phyloP scores from a whole-genome alignment of 2,329 filamentous ascomycete genomes.

The Botrytis deweyae region DNA sequence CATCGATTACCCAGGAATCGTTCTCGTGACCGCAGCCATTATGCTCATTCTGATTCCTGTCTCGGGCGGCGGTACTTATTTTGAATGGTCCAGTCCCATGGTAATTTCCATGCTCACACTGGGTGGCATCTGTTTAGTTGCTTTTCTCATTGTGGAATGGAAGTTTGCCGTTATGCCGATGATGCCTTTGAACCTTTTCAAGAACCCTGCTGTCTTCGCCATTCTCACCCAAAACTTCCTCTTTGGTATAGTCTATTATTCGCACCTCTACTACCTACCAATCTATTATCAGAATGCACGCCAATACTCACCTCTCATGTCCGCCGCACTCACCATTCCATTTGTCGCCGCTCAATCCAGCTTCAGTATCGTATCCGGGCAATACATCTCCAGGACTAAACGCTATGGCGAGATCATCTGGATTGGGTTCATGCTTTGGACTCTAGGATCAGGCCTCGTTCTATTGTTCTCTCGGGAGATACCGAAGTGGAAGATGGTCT shows the following conservation, averaged over 20 bases:
- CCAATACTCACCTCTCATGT: slow-evolving; percentile 41
- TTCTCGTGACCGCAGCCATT: slow-evolving; percentile 54
- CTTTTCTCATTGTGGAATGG: slow-evolving; percentile 56
- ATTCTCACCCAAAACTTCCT: slow-evolving; percentile 60
- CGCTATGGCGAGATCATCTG: slow-evolving; percentile 61
- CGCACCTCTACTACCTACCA: slow-evolving; percentile 58
- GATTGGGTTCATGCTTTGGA: slow-evolving; percentile 40
- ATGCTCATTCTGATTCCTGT: slow-evolving; percentile 63
- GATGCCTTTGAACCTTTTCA: slow-evolving; percentile 58
- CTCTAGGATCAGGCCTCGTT: slow-evolving; percentile 53
- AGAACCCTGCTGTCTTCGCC: slow-evolving; percentile 50
- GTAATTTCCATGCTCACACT: slow-evolving; percentile 59
- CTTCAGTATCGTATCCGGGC: slow-evolving; percentile 50
- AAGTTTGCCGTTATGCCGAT: slow-evolving; percentile 56
- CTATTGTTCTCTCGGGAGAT: slow-evolving; percentile 50
- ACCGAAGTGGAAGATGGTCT: slow-evolving; percentile 48
- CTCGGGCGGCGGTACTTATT: slow-evolving; percentile 59
- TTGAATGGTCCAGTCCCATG: slow-evolving; percentile 55
- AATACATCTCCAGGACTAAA: slow-evolving; percentile 56
- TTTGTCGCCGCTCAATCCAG: slow-evolving; percentile 50
- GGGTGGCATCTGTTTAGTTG: slow-evolving; percentile 46
- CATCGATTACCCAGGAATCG: slow-evolving; percentile 59
- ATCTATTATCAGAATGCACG: slow-evolving; percentile 60
- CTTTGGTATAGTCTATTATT: slow-evolving; percentile 59
- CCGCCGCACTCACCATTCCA: slow-evolving; percentile 52